Evolutionary conservation across 2,329 filamentous ascomycete genomes (phyloP).

Genomic region (Nothopassalora personata): DNA sequence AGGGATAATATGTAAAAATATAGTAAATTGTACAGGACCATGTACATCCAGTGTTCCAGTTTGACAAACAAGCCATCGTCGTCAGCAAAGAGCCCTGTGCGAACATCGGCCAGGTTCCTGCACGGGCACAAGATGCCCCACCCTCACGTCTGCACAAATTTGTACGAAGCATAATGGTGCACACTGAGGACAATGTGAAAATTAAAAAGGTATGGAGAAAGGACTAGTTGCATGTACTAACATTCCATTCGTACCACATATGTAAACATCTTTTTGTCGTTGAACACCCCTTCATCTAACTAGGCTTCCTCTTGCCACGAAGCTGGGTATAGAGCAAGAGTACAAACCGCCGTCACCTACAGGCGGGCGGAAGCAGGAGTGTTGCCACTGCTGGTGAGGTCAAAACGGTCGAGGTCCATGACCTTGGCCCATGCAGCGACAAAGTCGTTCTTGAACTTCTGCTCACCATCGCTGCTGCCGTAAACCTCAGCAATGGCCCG

Average conservation of each 20-base stretch:
- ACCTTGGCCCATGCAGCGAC: conserved; percentile 68
- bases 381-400: conserved; percentile 36
- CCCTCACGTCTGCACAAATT: background rate
- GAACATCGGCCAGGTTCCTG: background rate
- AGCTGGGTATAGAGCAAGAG: conserved; percentile 1
- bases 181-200: background rate
- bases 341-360: conserved; percentile 2
- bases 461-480: conserved; percentile 52
- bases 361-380: conserved; percentile 12
- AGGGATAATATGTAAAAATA: background rate
- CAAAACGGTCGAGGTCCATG: conserved; percentile 67
- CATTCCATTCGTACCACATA: background rate
- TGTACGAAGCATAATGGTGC: background rate
- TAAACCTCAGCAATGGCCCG: conserved; percentile 68
- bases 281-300: background rate
- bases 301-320: background rate
- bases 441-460: conserved; percentile 68
- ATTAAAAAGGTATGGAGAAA: no score
- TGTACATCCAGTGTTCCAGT: background rate
- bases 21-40: background rate
- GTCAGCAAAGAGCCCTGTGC: background rate
- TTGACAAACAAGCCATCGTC: background rate
- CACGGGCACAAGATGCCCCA: background rate
- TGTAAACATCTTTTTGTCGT: background rate
- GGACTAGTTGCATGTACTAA: background rate